phyloP scores from a whole-genome alignment of 2,329 filamentous ascomycete genomes.

The Neonectria coccinea region DNA sequence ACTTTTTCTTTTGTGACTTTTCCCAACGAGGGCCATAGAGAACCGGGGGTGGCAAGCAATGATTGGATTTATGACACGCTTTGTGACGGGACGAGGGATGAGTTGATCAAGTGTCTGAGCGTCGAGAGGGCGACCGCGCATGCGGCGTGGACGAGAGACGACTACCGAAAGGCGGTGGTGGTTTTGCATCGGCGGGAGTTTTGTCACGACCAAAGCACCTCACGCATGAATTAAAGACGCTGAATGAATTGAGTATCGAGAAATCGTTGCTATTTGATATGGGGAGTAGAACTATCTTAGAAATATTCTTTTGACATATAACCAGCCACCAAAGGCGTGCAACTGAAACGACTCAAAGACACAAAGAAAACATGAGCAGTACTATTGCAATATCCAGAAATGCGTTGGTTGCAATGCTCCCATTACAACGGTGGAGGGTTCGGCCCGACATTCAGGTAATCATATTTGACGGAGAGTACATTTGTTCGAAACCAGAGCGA shows the following conservation, averaged over 20 bases:
- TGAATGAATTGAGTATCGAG: slow-evolving; percentile 38
- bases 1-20: slow-evolving; percentile 36
- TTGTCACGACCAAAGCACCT: slow-evolving; percentile 47
- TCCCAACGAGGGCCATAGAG: slow-evolving; percentile 44
- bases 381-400: slow-evolving; percentile 6
- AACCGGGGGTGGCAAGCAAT: slow-evolving; percentile 43
- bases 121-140: slow-evolving; percentile 24
- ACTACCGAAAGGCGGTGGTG: slow-evolving; percentile 30
- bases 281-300: slow-evolving; percentile 29
- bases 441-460: neutral
- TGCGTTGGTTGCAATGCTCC: neutral
- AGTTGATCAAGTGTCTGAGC: slow-evolving; percentile 32
- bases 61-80: slow-evolving; percentile 48
- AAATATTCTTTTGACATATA: slow-evolving; percentile 27
- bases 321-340: neutral
- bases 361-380: neutral
- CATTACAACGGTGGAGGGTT: too few species aligned
- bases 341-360: slow-evolving; percentile 2
- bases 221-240: slow-evolving; percentile 50
- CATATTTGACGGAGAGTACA: neutral
- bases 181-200: slow-evolving; percentile 40
- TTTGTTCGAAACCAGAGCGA: neutral
- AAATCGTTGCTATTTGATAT: slow-evolving; percentile 28
- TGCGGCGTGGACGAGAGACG: slow-evolving; percentile 24
- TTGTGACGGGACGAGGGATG: slow-evolving; percentile 37